Evolutionary conservation across 176 grass and related monocot species (phyloP).

Genomic region (Hsuehochloa calcarea): DNA sequence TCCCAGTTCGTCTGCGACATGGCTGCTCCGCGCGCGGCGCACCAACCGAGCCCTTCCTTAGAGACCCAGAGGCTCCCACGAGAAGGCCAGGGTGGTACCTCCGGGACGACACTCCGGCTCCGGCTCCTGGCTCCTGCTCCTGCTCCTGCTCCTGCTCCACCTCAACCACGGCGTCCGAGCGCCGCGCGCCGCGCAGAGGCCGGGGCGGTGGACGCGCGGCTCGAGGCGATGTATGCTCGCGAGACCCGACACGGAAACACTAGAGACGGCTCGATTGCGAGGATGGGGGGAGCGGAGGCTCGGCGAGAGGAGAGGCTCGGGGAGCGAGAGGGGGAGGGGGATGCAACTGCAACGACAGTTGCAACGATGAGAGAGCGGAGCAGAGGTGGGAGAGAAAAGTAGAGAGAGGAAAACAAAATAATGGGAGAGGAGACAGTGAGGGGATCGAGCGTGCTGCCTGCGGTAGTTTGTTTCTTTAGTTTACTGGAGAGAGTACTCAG

Average conservation of each 20-base stretch:
- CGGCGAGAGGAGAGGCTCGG: not conserved
- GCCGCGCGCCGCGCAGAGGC: not conserved
- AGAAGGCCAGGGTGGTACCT: not conserved
- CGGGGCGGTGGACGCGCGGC: not conserved
- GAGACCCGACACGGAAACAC: conserved; percentile 8
- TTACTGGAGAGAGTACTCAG: no score
- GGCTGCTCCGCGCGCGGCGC: conserved; percentile 5
- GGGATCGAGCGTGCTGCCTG: not conserved
- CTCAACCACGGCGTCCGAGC: not conserved
- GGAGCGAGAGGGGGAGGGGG: not conserved
- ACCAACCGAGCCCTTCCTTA: not conserved
- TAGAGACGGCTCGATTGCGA: not conserved
- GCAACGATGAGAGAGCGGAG: conserved; percentile 1
- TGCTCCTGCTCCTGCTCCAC: not conserved
- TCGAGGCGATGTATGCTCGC: not conserved
- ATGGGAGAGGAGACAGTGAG: not conserved
- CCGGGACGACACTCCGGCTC: not conserved
- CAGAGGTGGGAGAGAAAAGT: not conserved
- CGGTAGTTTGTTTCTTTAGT: no score
- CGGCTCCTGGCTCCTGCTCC: not conserved
- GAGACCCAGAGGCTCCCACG: not conserved
- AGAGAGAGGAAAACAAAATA: not conserved
- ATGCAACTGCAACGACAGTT: not conserved
- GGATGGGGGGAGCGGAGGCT: not conserved
- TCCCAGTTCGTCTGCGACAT: conserved; percentile 85